Base-by-base conservation (phyloP, 1,284 basidiomycete species). In the Ceratobasidium sp. region DNA sequence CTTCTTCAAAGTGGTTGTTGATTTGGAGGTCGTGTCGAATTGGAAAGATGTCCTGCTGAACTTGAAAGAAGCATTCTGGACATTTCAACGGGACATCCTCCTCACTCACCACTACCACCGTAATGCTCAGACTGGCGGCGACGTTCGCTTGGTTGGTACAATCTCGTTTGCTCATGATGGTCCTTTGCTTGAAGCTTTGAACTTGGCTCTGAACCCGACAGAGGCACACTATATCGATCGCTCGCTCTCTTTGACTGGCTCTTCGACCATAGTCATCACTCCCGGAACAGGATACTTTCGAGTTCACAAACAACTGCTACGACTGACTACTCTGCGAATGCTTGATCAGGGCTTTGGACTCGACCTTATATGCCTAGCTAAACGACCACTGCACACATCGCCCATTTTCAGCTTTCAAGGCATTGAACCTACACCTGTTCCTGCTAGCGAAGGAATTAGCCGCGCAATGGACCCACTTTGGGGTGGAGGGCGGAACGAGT, bases 191-290 rank as follows among this genome's bases (percentile, higher is more conserved):
- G 97, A 99, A 85, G 96, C 97, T 0, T 89, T 99, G 81, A 99
- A 99, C 82, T 89, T 99, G 72, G 95, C 93, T 0, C 89, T 99
- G 23, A 98, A 97, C 83, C 95, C 97, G 0, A 94, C 94, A 33
- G 97, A 99, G 86, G 94, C 94, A 33, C 96, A 98, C 84, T 98
- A 97, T 84, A 93, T 99, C 81, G 97, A 99, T 84, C 93, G 97
- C 33, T 98, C 98, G 64, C 88, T 99, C 5, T 95, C 94, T 9
- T 89, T 97, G n/a, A 99, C 97, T 0, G 98, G 97, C 39, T 86
- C 94, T 1, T 92, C 93, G 10, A 94, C 95, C 15, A 91, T 97
- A 56, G 85, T 99, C 70, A 91, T 99, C 80, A 97, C 97, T 0
- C 96, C 97, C 0, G 98, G 98, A 0, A 97, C 97, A 2, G 97